Base-by-base conservation (phyloP, 2,329 filamentous ascomycete species). In the Incumbomyces lentus region DNA sequence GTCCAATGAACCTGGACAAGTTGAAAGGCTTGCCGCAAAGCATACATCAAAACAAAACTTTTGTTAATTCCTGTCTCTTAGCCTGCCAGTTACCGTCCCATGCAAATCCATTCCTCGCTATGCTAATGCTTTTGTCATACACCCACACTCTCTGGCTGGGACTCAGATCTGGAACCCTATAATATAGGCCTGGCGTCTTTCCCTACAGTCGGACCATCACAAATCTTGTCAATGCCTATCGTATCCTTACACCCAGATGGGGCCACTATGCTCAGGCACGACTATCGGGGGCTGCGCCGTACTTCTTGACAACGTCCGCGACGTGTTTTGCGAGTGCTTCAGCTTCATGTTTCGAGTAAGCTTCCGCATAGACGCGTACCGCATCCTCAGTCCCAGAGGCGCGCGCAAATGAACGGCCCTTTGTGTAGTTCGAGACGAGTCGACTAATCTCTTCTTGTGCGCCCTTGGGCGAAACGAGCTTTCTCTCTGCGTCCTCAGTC, bases 351-450 rank as follows among this genome's bases (percentile, higher is more conserved):
- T 85, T 80, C 39, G 86, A 92, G 32, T 85, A 86, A 3, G 92
- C 92, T 68, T 98, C 92, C 6, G 90, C 90, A 62, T 98, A 98
- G 16, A 98, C 89, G 52, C 92, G 79, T 58, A 95, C 89, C 2
- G 88, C 90, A 64, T 98, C 93, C 66, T 98, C 92, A 0, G 92
- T 98, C 26, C 92, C 92, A 55, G 84, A 92, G 32, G 92, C 88
- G 58, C 92, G 82, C 6, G 88, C 92, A 65, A 98, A 98, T 41
- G 85, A 82, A 54, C 92, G 79, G 2, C 86, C 92, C 58, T 85
- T 84, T 60, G 85, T 86, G 68, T 94, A 95, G 66, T 95, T 95
- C 61, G 82, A 83, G 51, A 95, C 89, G 50, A 85, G 74, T 51
- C 80, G 78, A 66, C 96, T 89, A 57, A 98, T 95, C 63, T 87